These are phyloP conservation scores for Marasmius sp. DNA, from an alignment of 1,284 basidiomycete genomes.

Conservation along the genomic window DNA sequence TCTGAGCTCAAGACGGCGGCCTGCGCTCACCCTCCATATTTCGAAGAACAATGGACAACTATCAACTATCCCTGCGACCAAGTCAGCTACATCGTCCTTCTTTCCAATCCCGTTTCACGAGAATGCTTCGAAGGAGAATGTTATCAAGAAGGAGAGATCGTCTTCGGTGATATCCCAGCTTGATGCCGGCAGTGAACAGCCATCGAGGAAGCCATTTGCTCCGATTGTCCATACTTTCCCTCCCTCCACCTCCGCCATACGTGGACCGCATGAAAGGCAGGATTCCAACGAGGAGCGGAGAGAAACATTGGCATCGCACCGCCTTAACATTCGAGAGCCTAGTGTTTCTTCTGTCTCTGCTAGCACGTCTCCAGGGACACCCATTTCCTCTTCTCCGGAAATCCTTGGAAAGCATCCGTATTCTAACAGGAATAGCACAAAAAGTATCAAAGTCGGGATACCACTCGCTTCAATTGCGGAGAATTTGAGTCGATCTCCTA, in stretches of 20 bases:
- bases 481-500: not conserved
- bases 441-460: not conserved
- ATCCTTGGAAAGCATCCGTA: not conserved
- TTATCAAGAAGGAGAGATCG: not conserved
- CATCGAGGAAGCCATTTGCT: not conserved
- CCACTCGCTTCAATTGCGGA: not conserved
- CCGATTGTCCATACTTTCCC: not conserved
- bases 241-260: not conserved
- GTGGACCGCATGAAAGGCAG: not conserved
- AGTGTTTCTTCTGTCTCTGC: not conserved
- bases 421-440: not conserved
- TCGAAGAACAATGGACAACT: not conserved
- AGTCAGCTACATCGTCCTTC: conserved; percentile 10
- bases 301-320: not conserved
- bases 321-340: not conserved
- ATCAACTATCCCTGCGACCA: not conserved
- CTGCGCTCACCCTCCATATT: not conserved
- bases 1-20: not conserved
- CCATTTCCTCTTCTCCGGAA: not conserved
- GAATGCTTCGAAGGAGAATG: not conserved
- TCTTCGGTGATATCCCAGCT: not conserved
- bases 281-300: not conserved
- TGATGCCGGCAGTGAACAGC: not conserved
- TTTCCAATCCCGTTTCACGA: conserved; percentile 7
- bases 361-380: not conserved